Conservation (phyloP, 768 basidiomycete genomes). For the Daedaleopsis nitida region DNA sequence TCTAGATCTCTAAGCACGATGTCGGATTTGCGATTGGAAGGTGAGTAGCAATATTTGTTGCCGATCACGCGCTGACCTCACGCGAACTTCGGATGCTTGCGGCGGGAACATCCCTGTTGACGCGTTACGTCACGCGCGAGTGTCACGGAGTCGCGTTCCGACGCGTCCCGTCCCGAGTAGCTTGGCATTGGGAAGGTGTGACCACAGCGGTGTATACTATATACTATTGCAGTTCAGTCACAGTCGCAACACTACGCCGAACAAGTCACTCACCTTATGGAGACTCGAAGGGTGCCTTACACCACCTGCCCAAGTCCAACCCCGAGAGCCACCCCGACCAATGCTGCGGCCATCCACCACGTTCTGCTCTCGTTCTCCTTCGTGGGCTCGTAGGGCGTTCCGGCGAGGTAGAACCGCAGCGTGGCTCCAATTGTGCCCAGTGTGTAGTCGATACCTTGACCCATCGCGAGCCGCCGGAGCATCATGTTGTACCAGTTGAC, state of each 20-base stretch:
- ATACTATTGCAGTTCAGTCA: too few species aligned
- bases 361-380: background rate
- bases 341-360: conserved; percentile 15
- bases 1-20: too few species aligned
- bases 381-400: conserved; percentile 10
- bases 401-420: conserved; percentile 26
- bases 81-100: background rate
- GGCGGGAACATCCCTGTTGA: background rate
- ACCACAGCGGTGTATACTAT: too few species aligned
- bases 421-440: conserved; percentile 26
- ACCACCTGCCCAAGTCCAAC: conserved; percentile 14
- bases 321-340: conserved; percentile 17
- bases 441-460: conserved; percentile 20
- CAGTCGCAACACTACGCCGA: too few species aligned
- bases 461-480: conserved; percentile 52
- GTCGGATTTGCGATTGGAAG: background rate
- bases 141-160: background rate
- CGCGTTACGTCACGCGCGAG: conserved; percentile 10
- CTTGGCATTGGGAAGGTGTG: too few species aligned
- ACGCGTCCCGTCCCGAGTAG: too few species aligned
- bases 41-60: background rate
- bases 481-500: conserved; percentile 70
- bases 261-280: too few species aligned
- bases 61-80: background rate
- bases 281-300: background rate